phyloP scores from a whole-genome alignment of 2,329 filamentous ascomycete genomes.

The Cytospora leucostoma region DNA sequence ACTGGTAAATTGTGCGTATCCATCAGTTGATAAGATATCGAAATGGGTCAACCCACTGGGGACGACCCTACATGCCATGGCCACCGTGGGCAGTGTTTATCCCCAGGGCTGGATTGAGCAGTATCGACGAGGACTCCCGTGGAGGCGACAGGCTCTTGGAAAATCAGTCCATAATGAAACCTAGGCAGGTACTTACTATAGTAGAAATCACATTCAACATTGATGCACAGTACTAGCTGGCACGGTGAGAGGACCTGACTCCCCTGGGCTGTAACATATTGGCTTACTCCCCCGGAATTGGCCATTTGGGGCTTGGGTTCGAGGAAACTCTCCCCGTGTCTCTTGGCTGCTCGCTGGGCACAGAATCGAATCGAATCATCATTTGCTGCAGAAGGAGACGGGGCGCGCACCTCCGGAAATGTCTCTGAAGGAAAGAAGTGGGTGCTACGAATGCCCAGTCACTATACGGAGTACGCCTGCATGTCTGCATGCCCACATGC shows the following conservation, averaged over 20 bases:
- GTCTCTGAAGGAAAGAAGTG: background rate
- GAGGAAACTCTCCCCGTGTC: constrained; percentile 1
- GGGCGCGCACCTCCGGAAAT: background rate
- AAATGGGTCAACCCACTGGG: too few species aligned
- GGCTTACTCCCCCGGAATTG: constrained; percentile 17
- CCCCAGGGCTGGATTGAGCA: too few species aligned
- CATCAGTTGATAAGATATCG: too few species aligned
- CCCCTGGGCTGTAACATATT: background rate
- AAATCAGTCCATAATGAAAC: background rate
- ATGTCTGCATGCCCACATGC: background rate
- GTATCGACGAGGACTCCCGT: too few species aligned
- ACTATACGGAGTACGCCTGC: background rate
- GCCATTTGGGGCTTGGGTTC: constrained; percentile 9
- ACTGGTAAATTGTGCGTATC: too few species aligned
- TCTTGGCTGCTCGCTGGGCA: constrained; percentile 12
- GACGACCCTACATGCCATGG: too few species aligned
- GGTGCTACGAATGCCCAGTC: background rate
- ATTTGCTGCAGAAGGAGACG: background rate
- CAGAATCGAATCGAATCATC: constrained; percentile 9
- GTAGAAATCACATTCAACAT: background rate
- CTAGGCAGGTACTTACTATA: background rate
- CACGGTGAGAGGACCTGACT: too few species aligned
- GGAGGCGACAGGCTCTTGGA: too few species aligned
- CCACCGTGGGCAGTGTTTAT: too few species aligned
- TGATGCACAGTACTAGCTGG: background rate